Evolutionary conservation across 169 alveolate species (phyloP), one percentile per base, ranked within the genome.

Genomic region (Cryptosporidium andersoni): DNA sequence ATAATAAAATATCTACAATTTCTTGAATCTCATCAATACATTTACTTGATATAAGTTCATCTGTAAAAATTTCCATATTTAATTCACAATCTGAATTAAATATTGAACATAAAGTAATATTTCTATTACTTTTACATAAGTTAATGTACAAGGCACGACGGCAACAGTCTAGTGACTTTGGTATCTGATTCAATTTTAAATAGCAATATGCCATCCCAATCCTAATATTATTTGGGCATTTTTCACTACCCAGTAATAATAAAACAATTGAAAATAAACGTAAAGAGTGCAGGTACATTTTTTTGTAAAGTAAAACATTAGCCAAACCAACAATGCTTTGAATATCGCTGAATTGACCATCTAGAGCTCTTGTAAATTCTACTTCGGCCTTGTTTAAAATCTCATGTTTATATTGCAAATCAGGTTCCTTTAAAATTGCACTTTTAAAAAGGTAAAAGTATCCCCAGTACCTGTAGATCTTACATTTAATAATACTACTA

Each of bases 151-250:
- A 58, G 11, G 64, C 85, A 34, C 85, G 55, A 37, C 25, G 55
- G 25, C 85, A 74, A 39, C 85, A 74, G n/a, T 74, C 85, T 12
- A 36, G 66, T 11, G 85, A 16, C 58, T 39, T 74, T 14, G 55
- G 55, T 2, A 48, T 34, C 2, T 62, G 40, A 3, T 68, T 68
- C 9, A 74, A 36, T 36, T 40, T 64, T 43, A 74, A 52, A 25
- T 74, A 43, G 40, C 85, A 74, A 40, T 68, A 74, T 34, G 85
- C 85, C 68, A 74, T 74, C 1, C 56, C 85, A 43, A 74, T 66
- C 6, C 85, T 56, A 39, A 58, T 64, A 2, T 55, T 58, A 43
- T 74, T 74, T 40, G 85, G 85, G 37, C 85, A 74, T 12, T 60
- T 58, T 3, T 60, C 49, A 8, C 74, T 11, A 9, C 85, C 85